Evolutionary conservation across 257 asterid species (phyloP).

Genomic region (Solanum ossicruentum): DNA sequence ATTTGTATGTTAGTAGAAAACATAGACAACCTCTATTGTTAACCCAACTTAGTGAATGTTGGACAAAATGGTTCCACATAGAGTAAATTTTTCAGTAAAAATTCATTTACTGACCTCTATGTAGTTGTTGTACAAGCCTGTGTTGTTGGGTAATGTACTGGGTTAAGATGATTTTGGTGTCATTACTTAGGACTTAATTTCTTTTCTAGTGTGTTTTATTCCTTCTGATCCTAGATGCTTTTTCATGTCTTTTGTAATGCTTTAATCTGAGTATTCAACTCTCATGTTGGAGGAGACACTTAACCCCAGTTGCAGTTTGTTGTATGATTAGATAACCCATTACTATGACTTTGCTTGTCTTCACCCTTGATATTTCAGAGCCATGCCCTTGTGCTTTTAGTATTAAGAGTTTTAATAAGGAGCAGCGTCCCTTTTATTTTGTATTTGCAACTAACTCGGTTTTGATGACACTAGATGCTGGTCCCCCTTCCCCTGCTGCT

Average conservation of each 20-base stretch:
- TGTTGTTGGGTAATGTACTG: background rate
- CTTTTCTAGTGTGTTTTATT: background rate
- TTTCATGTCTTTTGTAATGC: background rate
- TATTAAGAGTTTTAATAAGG: background rate
- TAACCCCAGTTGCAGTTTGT: background rate
- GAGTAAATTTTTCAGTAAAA: background rate
- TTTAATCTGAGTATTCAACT: background rate
- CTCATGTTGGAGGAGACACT: background rate
- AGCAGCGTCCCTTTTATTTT: background rate
- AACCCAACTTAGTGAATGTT: background rate
- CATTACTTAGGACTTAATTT: background rate
- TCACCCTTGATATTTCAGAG: background rate
- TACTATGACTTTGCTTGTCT: background rate
- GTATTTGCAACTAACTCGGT: slow-evolving; percentile 1
- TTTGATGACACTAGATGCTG: slow-evolving; percentile 66
- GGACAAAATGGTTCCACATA: background rate
- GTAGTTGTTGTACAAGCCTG: background rate
- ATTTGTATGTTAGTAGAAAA: background rate
- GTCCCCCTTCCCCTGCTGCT: slow-evolving; percentile 93
- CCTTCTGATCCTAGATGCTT: background rate
- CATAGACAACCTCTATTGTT: background rate
- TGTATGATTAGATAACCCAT: background rate
- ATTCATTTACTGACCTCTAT: background rate
- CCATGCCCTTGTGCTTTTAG: background rate
- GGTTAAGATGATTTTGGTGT: background rate